Evolutionary conservation across 2,329 filamentous ascomycete species (phyloP), one percentile per base, ranked within the genome.

Genomic region (Erysiphe pulchra): DNA sequence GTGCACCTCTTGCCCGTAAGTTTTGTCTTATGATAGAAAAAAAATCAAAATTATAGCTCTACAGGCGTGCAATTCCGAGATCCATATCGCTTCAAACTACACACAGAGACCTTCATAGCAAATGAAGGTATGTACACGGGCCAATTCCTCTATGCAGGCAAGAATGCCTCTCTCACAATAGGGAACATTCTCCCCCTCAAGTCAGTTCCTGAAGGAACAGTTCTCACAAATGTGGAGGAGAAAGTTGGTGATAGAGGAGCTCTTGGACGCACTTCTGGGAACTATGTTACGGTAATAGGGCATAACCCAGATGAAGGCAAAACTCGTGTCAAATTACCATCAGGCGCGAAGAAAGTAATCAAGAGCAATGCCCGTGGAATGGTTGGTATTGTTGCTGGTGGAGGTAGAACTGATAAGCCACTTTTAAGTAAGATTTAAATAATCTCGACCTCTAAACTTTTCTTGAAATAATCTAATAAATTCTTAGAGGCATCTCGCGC

Each of bases 111-210:
- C 59, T 94, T 98, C 80, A 98, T 98, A 64, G 90, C 90, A 69
- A 98, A 95, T 72, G 90, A 95, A 75, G 90, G 90, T 73, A 94
- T 95, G 86, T 98, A 95, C 83, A 94, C 90, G 57, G 90, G 90
- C 65, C 90, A 98, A 70, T 98, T 98, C 77, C 85, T 98, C 80
- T 98, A 98, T 71, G 90, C 87, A 64, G 90, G 90, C 65, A 98
- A 98, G 84, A 90, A 93, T 71, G 90, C 90, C 61, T 73, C 80
- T 56, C 77, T 98, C 63, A 95, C 82, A 62, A 79, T 98, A 67
- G 90, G 90, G 68, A 98, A 98, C 76, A 70, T 98, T 64, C 83
- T 98, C 53, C 90, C 90, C 56, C 77, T 98, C 59, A 75, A 77
- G 63, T 84, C 82, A 63, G 81, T 95, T 65, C 90, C 90, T 57